Conservation (phyloP, 371 early-diverging fungal species). For the Dichotomocladium elegans region DNA sequence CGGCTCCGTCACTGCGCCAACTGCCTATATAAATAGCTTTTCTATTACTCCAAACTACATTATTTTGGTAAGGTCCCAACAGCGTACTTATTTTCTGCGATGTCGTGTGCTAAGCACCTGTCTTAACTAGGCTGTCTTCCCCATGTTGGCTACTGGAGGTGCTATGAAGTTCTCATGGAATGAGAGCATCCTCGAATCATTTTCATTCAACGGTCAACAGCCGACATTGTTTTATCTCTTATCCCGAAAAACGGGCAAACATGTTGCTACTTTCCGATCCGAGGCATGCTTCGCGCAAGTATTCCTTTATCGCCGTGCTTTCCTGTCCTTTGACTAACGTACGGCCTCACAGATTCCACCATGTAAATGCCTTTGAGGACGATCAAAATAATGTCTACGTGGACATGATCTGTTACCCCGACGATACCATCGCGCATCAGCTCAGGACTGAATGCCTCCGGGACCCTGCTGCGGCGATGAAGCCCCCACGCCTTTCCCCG, state of each 20-base stretch:
- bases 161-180: conserved; percentile 66
- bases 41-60: conserved; percentile 68
- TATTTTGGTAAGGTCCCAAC: conserved; percentile 44
- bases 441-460: conserved; percentile 52
- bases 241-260: conserved; percentile 59
- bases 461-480: conserved; percentile 29
- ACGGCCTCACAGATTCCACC: conserved; percentile 42
- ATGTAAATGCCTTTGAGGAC: conserved; percentile 74
- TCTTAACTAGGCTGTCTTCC: conserved; percentile 46
- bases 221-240: conserved; percentile 66
- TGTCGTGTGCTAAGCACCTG: neutral
- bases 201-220: conserved; percentile 50
- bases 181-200: conserved; percentile 63
- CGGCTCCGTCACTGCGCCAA: conserved; percentile 56
- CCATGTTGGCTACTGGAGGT: conserved; percentile 48
- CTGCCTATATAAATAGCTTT: conserved; percentile 71
- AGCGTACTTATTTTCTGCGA: neutral
- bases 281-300: conserved; percentile 51
- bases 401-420: conserved; percentile 62
- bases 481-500: conserved; percentile 38
- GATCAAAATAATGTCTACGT: conserved; percentile 52
- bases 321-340: neutral
- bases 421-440: conserved; percentile 58
- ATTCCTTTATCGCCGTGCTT: neutral
- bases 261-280: conserved; percentile 61